Base-by-base conservation (phyloP, 2,329 filamentous ascomycete genomes). In the Elsinoe necatrix region DNA sequence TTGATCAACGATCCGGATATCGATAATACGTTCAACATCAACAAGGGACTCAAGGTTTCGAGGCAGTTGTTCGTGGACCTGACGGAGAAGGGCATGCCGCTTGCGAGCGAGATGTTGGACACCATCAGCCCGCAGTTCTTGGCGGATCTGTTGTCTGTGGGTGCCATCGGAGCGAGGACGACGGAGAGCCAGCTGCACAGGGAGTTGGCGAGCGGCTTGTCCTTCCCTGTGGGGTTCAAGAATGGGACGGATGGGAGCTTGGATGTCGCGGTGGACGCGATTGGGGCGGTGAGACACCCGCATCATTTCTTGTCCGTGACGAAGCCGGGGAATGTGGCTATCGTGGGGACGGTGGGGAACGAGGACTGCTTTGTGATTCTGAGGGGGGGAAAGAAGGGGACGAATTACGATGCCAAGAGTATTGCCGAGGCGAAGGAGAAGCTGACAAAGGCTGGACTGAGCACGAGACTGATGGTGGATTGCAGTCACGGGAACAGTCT, bases 171-270 rank as follows among this genome's bases (percentile, higher is more conserved):
- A 57, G 93, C 93, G n/a, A 82, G 93, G 60, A 98, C 93, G 18
- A 97, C 93, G 1, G 93, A 98, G 76, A 91, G 86, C 54, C 93
- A 98, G 76, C 80, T 97, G 61, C 93, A 98, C 73, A 85, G 93
- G 57, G 93, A 98, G 74, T 77, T 98, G 61, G 92, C 93, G 20
- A 93, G 87, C 55, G 93, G 93, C 68, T 79, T 97, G 34, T 95
- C 87, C 64, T 97, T 96, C 86, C 93, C 93, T 1, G 90, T 98
- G 9, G 93, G 93, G 54, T 98, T 98, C 86, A 98, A 98, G 82
- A 98, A 98, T 73, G 93, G 93, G 62, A 98, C 93, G 29, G 93
- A 98, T 70, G 93, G 93, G 54, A 86, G 85, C 7, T 76, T 97
- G 48, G 82, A 85, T 57, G 91, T 97, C 3, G 91, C 93, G 11